Base-by-base conservation (phyloP, 768 basidiomycete genomes). In the Lactarius deliciosus region DNA sequence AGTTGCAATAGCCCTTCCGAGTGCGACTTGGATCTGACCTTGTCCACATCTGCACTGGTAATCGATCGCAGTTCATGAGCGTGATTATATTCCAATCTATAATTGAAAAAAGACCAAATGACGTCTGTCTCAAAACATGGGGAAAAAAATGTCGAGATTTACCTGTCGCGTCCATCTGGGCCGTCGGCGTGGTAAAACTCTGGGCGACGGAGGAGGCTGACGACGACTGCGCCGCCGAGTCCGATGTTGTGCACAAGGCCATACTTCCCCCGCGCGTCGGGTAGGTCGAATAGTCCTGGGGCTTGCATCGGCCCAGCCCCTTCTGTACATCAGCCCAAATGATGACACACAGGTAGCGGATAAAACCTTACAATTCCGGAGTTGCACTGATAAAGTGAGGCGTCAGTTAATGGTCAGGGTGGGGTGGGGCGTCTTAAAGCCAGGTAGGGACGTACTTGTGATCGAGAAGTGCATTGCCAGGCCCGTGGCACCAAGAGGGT, bases 401-500 rank as follows among this genome's bases (percentile, higher is more conserved):
- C 2, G 13, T 50, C 11, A 50, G 1, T n/a, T n/a, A n/a, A n/a
- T n/a, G n/a, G n/a, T n/a, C n/a, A n/a, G n/a, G 47, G 22, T 5
- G 11, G 20, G 9, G 2, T n/a, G 43, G 45, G n/a, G 43, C 18
- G 36, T 40, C 38, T 41, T 41, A 41, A 6, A 41, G 16, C 40
- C 40, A 9, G 20, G 18, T n/a, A 18, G 9, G 1, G 20, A 76
- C 87, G 53, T 72, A 89, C 89, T 91, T 71, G 87, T 84, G 68
- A 92, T 89, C 72, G 91, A 92, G 76, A 92, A 92, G 74, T 93
- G 91, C 91, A 92, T 92, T 32, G 88, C 91, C 16, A 93, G 77
- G 2, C 91, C 91, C 20, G 89, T 92, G 1, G 32, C 32, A 34
- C 32, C 32, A 8, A 34, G 32, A 34, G 32, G 92, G 72, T 94